phyloP scores from a whole-genome alignment of 1,284 basidiomycete genomes.

The Polyporus tsugae region DNA sequence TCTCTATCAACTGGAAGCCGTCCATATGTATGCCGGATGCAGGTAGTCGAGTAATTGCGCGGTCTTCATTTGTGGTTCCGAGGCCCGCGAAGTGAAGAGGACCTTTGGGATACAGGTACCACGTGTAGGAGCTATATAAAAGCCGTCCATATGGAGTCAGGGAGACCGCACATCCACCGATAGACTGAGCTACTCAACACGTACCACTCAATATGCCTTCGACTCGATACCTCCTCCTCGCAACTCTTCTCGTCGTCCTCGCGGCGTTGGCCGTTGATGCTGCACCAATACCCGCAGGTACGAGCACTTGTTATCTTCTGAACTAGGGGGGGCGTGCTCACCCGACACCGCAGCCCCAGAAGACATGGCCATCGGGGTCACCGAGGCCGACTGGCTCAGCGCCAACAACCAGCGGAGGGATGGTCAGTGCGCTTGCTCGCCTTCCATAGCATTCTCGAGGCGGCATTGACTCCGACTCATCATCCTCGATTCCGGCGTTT shows the following conservation, averaged over 20 bases:
- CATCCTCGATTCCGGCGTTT: background rate
- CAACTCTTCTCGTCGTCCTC: background rate
- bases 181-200: background rate
- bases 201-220: background rate
- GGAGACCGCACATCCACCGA: background rate
- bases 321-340: background rate
- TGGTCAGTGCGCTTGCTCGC: slow-evolving; percentile 6
- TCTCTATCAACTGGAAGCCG: background rate
- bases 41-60: background rate
- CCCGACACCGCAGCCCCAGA: too few species aligned
- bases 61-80: background rate
- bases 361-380: background rate
- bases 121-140: background rate
- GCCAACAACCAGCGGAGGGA: background rate
- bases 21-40: background rate
- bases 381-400: background rate
- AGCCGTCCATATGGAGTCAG: background rate
- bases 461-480: slow-evolving; percentile 3
- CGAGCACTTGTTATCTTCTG: background rate
- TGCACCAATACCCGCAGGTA: background rate
- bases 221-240: background rate
- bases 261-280: background rate
- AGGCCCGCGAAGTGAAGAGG: too few species aligned
- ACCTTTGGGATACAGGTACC: background rate
- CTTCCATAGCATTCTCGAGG: background rate